Base-by-base conservation (phyloP, 2,329 filamentous ascomycete species). In the Pezicula rhizophila region DNA sequence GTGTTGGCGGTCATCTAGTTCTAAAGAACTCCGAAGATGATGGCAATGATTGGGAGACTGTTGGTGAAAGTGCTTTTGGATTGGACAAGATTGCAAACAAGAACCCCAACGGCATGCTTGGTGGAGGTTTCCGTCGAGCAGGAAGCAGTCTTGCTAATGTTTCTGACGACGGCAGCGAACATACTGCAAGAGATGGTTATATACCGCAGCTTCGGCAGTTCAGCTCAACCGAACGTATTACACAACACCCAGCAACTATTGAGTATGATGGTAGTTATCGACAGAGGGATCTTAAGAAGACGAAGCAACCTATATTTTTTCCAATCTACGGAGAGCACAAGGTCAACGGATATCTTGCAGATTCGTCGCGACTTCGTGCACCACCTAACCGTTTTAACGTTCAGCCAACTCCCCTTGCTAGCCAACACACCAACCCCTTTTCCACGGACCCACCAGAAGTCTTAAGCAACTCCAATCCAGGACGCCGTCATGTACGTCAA, bases 31-130 rank as follows among this genome's bases (percentile, higher is more conserved):
- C 26, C n/a, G 48, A 56, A 26, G 57, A 58, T 43, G 53, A 59
- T 25, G 40, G 20, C 6, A 55, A 61, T 41, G 62, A 65, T 45
- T 65, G 63, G 63, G 60, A 64, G 44, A 65, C 63, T 5, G 57
- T 64, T 12, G 57, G 50, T 20, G 58, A 60, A 8, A 62, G 59
- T 39, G 48, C 41, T 10, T 26, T 39, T 20, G 53, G 50, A 12
- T 45, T 25, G 18, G 35, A 15, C 35, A 48, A n/a, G 31, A 17
- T 17, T 12, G 38, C 33, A 11, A 48, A 31, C 12, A 47, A 44
- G n/a, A 35, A 52, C 11, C 44, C 37, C n/a, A 25, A 40, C 14
- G 46, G 39, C 15, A 46, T 53, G 31, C 40, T 57, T 43, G 54
- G 52, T 18, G 52, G 53, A 8, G 45, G 45, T 23, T 51, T 58